These are phyloP conservation scores for Blastobotrys capitulatus DNA, from an alignment of 1,139 yeast species.

Conservation along the genomic window DNA sequence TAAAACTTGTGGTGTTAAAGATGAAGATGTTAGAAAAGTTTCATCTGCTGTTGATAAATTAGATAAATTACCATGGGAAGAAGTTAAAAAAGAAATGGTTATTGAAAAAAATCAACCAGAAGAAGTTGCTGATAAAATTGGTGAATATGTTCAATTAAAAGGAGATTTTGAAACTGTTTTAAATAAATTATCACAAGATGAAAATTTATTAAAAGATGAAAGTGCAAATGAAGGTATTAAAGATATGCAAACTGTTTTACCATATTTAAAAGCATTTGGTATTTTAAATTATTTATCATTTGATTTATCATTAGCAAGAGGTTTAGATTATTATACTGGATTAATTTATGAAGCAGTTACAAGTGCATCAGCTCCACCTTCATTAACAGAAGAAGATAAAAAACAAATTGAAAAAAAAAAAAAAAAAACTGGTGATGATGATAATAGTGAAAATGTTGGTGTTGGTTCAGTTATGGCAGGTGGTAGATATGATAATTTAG, in stretches of 20 bases:
- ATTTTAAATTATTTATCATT: conserved; percentile 63
- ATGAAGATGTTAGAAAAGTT: conserved; percentile 87
- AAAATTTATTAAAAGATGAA: conserved; percentile 53
- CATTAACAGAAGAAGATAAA: conserved; percentile 37
- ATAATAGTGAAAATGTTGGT: conserved; percentile 94
- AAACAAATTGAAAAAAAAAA: conserved; percentile 39
- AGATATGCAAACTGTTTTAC: conserved; percentile 71
- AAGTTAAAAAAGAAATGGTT: conserved; percentile 83
- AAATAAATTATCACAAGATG: conserved; percentile 50
- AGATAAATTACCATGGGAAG: conserved; percentile 94
- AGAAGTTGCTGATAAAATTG: conserved; percentile 88
- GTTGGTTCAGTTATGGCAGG: conserved; percentile 99
- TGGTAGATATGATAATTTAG: conserved; percentile 94
- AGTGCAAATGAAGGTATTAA: conserved; percentile 74
- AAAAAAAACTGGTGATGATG: conserved; percentile 52
- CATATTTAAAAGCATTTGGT: conserved; percentile 69
- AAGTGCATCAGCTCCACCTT: conserved; percentile 90
- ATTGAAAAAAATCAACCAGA: conserved; percentile 86
- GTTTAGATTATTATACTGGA: conserved; percentile 95
- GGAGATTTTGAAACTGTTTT: conserved; percentile 73
- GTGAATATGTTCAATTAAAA: conserved; percentile 79
- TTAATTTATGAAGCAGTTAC: conserved; percentile 95
- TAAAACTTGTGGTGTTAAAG: conserved; percentile 89
- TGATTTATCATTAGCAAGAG: conserved; percentile 93
- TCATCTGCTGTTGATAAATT: conserved; percentile 95